phyloP scores from a whole-genome alignment of 495 filamentous ascomycete genomes.

The Trypethelium eluteriae region DNA sequence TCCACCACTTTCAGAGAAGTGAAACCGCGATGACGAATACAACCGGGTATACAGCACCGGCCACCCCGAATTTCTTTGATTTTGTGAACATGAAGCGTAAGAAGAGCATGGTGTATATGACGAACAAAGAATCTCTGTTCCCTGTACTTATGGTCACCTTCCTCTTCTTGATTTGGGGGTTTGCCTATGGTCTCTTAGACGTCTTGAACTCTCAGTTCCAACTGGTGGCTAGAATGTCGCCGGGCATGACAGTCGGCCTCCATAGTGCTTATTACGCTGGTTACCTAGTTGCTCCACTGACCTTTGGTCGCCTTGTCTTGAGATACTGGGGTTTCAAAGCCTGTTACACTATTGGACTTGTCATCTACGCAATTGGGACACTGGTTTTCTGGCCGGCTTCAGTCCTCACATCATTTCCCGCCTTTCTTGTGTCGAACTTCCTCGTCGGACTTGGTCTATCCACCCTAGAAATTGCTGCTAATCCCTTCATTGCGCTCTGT shows the following conservation, averaged over 20 bases:
- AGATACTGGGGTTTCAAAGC: constrained; percentile 60
- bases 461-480: constrained; percentile 57
- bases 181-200: constrained; percentile 39
- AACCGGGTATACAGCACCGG: constrained; percentile 24
- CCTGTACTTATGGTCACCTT: constrained; percentile 38
- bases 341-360: constrained; percentile 57
- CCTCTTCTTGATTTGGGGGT: constrained; percentile 42
- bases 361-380: constrained; percentile 55
- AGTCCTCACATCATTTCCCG: constrained; percentile 56
- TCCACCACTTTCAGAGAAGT: constrained; percentile 19
- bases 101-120: constrained; percentile 57
- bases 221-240: constrained; percentile 31
- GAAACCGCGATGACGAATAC: constrained; percentile 29
- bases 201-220: constrained; percentile 37
- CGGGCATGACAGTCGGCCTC: constrained; percentile 45
- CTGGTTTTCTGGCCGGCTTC: constrained; percentile 69
- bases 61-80: constrained; percentile 55
- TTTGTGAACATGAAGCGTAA: constrained; percentile 75
- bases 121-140: constrained; percentile 33
- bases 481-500: constrained; percentile 61
- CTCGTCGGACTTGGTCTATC: constrained; percentile 58
- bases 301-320: constrained; percentile 50
- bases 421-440: constrained; percentile 60
- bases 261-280: constrained; percentile 60
- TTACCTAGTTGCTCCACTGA: constrained; percentile 52